Base-by-base conservation (phyloP, 257 asterid species). In the Nicotiana sylvestris region DNA sequence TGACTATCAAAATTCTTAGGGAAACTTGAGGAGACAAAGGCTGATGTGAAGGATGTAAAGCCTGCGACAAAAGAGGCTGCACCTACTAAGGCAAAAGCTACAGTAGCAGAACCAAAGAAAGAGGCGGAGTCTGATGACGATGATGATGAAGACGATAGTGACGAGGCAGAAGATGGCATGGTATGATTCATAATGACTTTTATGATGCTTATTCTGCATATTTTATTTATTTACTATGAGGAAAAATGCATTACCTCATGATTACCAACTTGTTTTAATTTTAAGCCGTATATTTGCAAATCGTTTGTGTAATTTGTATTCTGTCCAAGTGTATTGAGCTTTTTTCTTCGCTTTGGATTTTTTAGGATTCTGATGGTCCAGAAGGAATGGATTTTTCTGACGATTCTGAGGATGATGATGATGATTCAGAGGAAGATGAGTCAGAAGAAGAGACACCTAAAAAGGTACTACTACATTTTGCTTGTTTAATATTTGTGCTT, bases 381-480 rank as follows among this genome's bases (percentile, higher is more conserved):
- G 82, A 81, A 86, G 85, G 13, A 3, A 32, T 81, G 66, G 77
- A 86, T 76, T 4, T 76, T 51, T 76, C 80, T 51, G 80, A 30
- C 8, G 80, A 51, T 76, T 76, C 80, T 0, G 80, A 74, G 39
- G 80, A 74, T 5, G 78, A 53, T 53, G 56, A 51, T 51, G 58
- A 69, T n/a, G 77, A 64, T 4, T 88, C 92, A 74, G 78, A 87
- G 86, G 70, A 89, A 70, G 80, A 74, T 67, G 85, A 55, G 18
- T 86, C 89, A 5, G 86, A 85, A 39, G 94, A 88, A 2, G 93
- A 91, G 69, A 90, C 88, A 66, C 25, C 66, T 11, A 89, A 89
- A 4, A 88, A 86, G 92, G 92, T 85, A 82, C 5, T 33, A n/a
- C 25, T 53, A 10, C 2, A 29, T 77, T 49, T 51, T 72, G 27